Conservation (phyloP, 352 stramenopile genomes). For the Pythium catenulatum region DNA sequence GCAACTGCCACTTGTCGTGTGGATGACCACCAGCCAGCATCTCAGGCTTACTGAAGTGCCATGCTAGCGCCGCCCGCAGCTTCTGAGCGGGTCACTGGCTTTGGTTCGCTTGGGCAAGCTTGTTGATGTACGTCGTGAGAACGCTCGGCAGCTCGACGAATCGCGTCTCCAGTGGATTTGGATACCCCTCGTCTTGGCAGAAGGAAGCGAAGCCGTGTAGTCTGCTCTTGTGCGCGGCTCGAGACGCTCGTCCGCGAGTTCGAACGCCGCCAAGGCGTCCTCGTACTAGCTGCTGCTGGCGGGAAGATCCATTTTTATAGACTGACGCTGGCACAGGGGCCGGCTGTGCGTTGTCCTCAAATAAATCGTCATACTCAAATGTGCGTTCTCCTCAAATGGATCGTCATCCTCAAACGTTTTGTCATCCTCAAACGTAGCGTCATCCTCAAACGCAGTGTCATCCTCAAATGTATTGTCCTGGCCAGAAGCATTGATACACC, state of each 20-base stretch:
- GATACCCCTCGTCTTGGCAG: conserved; percentile 39
- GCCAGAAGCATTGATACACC: too few species aligned
- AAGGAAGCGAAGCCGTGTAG: conserved; percentile 52
- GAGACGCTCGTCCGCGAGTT: conserved; percentile 51
- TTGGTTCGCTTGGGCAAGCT: conserved; percentile 10
- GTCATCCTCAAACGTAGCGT: too few species aligned
- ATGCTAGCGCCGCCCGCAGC: conserved; percentile 1
- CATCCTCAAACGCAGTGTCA: too few species aligned
- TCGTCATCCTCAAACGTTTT: background rate
- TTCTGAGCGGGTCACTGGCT: conserved; percentile 24
- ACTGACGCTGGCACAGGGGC: background rate
- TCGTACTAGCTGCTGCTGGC: conserved; percentile 42
- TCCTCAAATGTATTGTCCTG: background rate
- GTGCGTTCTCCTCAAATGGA: background rate
- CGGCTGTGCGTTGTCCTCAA: background rate
- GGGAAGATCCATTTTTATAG: conserved; percentile 35
- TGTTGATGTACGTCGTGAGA: conserved; percentile 53
- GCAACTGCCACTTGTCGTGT: conserved; percentile 3
- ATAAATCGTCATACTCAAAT: too few species aligned
- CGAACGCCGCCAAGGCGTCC: conserved; percentile 34
- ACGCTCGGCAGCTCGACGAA: conserved; percentile 56
- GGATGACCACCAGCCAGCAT: conserved; percentile 18
- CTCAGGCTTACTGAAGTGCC: conserved; percentile 15
- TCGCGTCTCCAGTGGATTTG: conserved; percentile 40
- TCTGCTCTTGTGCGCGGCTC: conserved; percentile 45